Evolutionary conservation across 2,329 filamentous ascomycete species (phyloP).

Genomic region (Fusarium sp.): DNA sequence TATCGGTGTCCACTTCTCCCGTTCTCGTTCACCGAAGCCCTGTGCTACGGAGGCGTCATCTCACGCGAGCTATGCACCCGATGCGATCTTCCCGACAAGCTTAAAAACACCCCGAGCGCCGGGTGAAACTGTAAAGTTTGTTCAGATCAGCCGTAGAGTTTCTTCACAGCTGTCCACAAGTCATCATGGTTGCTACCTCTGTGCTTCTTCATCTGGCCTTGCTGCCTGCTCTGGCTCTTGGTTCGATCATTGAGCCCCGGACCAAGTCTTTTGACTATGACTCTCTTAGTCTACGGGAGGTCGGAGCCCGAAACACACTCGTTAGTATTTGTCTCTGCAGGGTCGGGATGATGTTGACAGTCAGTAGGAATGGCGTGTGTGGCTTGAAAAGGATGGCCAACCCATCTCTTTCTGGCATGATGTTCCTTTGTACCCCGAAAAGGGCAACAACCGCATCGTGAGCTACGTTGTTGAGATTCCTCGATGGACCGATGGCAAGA

Average conservation of each 20-base stretch:
- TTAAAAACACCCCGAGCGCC: constrained; percentile 26
- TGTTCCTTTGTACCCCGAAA: constrained; percentile 54
- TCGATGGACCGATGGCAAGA: constrained; percentile 55
- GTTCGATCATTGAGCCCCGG: constrained; percentile 23
- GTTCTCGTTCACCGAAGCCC: constrained; percentile 40
- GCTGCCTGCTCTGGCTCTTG: constrained; percentile 30
- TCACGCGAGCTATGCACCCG: constrained; percentile 29
- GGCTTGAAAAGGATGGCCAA: constrained; percentile 54
- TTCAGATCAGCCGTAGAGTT: not conserved
- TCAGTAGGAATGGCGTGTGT: constrained; percentile 55
- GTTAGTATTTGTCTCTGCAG: constrained; percentile 27
- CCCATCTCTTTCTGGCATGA: constrained; percentile 59
- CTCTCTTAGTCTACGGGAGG: constrained; percentile 49
- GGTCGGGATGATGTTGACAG: not conserved
- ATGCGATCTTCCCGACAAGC: constrained; percentile 16
- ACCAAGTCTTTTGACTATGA: constrained; percentile 43
- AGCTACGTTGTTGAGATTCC: constrained; percentile 58
- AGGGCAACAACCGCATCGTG: constrained; percentile 50
- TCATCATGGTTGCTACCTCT: constrained; percentile 34
- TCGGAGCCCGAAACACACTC: constrained; percentile 54
- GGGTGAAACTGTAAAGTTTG: constrained; percentile 10
- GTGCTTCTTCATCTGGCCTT: constrained; percentile 34
- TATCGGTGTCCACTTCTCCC: not conserved
- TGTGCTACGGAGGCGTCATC: not conserved
- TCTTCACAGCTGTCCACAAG: not conserved